A percentile compares a stretch with the other conserved stretches of the same genome.
Evolutionary conservation across 2,329 filamentous ascomycete genomes (phyloP).

Genomic region (Xylariales sp.): DNA sequence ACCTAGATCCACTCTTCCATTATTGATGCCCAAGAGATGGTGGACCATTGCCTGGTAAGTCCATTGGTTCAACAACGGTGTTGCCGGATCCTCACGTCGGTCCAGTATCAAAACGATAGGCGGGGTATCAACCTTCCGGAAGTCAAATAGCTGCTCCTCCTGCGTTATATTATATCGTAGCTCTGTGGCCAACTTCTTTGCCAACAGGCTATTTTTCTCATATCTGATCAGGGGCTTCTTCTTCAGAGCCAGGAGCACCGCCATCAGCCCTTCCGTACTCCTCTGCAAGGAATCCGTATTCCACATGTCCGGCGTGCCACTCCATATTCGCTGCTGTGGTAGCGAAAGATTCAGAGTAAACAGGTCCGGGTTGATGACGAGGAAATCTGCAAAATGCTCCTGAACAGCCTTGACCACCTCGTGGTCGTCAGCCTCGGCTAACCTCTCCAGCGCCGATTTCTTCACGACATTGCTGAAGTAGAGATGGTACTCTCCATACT

Average conservation of each 20-base stretch:
- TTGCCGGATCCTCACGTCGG: slow-evolving; percentile 89
- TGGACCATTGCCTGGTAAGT: slow-evolving; percentile 99
- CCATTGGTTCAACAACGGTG: slow-evolving; percentile 93
- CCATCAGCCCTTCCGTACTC: slow-evolving; percentile 81
- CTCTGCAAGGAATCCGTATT: slow-evolving; percentile 83
- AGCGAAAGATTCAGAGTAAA: slow-evolving; percentile 74
- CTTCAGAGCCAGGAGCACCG: slow-evolving; percentile 81
- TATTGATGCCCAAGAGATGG: slow-evolving; percentile 87
- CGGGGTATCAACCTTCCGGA: slow-evolving; percentile 88
- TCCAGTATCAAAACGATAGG: slow-evolving; percentile 89
- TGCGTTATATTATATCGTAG: slow-evolving; percentile 90
- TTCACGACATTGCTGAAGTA: slow-evolving; percentile 98
- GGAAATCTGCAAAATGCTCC: slow-evolving; percentile 94
- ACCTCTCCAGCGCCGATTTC: slow-evolving; percentile 88
- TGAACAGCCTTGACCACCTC: slow-evolving; percentile 93
- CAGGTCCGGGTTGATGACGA: slow-evolving; percentile 91
- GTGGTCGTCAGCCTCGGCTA: slow-evolving; percentile 95
- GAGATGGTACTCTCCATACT: slow-evolving; percentile 94
- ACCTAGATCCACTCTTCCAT: slow-evolving; percentile 87
- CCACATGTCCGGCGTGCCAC: slow-evolving; percentile 78
- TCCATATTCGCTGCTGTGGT: slow-evolving; percentile 76
- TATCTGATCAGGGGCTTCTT: slow-evolving; percentile 96
- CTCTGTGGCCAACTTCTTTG: slow-evolving; percentile 91
- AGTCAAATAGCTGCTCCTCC: slow-evolving; percentile 95
- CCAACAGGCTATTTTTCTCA: slow-evolving; percentile 81